Evolutionary conservation across 371 early-diverging fungal species (phyloP).

Genomic region (Sporodiniella umbellata): DNA sequence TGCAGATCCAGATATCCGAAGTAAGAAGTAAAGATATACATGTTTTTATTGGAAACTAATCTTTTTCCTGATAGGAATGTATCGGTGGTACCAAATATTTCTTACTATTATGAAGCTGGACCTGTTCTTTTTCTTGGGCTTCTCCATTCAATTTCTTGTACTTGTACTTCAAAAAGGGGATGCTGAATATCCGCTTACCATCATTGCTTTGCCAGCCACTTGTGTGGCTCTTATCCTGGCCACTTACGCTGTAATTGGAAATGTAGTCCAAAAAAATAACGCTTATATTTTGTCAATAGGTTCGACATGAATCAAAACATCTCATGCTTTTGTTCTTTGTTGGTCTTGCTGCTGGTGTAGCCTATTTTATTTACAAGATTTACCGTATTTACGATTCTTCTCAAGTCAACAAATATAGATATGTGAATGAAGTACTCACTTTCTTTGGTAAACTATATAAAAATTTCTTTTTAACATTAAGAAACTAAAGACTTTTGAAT

Average conservation of each 20-base stretch:
- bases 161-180: conserved; percentile 65
- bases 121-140: conserved; percentile 85
- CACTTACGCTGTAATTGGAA: conserved; percentile 65
- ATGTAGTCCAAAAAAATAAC: not conserved
- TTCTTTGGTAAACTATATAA: conserved; percentile 68
- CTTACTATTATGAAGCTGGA: conserved; percentile 85
- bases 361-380: conserved; percentile 87
- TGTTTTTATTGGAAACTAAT: not conserved
- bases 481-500: not conserved
- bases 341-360: conserved; percentile 68
- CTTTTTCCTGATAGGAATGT: too few species aligned
- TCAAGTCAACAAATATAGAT: conserved; percentile 56
- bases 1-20: conserved; percentile 58
- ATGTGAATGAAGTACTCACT: conserved; percentile 73
- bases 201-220: conserved; percentile 77
- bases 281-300: conserved; percentile 13
- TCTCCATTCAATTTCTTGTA: conserved; percentile 84
- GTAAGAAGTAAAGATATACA: conserved; percentile 35
- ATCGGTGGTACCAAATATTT: conserved; percentile 83
- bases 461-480: too few species aligned
- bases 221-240: conserved; percentile 72
- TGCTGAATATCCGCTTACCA: conserved; percentile 81
- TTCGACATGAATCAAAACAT: conserved; percentile 42
- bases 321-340: conserved; percentile 68
- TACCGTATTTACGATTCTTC: conserved; percentile 67